A percentile compares a stretch with the other conserved stretches of the same genome.
phyloP scores from a whole-genome alignment of 345 rosid species.

The Sonneratia caseolaris region DNA sequence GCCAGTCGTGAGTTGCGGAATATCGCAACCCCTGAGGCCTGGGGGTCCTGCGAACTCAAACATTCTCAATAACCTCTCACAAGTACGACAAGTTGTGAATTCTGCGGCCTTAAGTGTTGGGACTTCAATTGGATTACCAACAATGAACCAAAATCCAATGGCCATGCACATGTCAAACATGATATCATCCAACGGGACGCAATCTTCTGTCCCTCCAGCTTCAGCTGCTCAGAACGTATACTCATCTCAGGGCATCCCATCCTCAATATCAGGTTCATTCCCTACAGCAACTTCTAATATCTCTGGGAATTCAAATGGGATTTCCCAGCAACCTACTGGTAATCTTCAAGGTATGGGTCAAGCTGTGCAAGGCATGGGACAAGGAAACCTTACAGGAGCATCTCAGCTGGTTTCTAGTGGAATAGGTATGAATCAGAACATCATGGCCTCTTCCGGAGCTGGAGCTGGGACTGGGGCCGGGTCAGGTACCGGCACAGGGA shows the following conservation, averaged over 20 bases:
- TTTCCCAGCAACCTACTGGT: constrained; percentile 69
- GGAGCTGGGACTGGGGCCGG: constrained; percentile 51
- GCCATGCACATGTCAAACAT: constrained; percentile 93
- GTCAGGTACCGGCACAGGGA: constrained; percentile 45
- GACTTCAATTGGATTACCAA: constrained; percentile 60
- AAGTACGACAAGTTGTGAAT: constrained; percentile 79
- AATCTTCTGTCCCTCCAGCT: constrained; percentile 53
- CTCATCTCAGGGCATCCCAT: constrained; percentile 34
- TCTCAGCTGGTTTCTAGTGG: constrained; percentile 74
- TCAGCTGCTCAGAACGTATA: constrained; percentile 51
- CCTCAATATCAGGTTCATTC: constrained; percentile 39
- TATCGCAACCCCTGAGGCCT: constrained; percentile 59
- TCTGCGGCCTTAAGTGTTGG: constrained; percentile 85
- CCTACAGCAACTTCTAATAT: constrained; percentile 52
- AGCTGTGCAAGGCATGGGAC: constrained; percentile 52
- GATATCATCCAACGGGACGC: constrained; percentile 92
- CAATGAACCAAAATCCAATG: constrained; percentile 73
- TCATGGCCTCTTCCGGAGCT: constrained; percentile 66
- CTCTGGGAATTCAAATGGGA: constrained; percentile 58
- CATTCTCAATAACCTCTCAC: constrained; percentile 84
- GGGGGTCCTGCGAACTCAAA: constrained; percentile 76
- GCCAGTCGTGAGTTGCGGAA: constrained; percentile 63
- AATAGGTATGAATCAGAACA: constrained; percentile 63
- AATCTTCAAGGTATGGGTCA: constrained; percentile 52
- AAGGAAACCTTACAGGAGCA: constrained; percentile 75